Conservation (phyloP, 2,329 filamentous ascomycete species). For the Mycosphaerella sp. region DNA sequence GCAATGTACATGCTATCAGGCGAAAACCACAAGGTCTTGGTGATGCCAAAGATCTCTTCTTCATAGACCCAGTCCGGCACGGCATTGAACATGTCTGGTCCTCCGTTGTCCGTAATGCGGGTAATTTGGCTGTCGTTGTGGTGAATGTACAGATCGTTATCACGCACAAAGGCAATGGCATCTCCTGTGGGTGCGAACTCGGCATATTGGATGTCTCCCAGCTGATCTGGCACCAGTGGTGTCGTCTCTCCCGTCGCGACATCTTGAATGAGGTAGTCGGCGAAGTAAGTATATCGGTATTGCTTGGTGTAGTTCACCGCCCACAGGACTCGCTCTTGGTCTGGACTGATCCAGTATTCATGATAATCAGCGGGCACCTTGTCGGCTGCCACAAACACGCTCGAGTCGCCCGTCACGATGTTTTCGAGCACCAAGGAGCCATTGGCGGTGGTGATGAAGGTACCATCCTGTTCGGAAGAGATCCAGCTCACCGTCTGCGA, state of each 20-base stretch:
- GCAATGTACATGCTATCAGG: constrained; percentile 51
- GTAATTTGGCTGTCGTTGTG: constrained; percentile 49
- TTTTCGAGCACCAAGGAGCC: constrained; percentile 56
- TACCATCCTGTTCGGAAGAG: constrained; percentile 53
- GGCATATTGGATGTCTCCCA: constrained; percentile 61
- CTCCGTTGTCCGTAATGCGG: constrained; percentile 55
- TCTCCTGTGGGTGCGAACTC: constrained; percentile 53
- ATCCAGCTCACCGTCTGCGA: constrained; percentile 45
- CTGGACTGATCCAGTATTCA: constrained; percentile 57
- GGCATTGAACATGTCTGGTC: constrained; percentile 57
- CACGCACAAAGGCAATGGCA: constrained; percentile 60
- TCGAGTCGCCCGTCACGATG: constrained; percentile 52
- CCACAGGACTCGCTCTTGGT: constrained; percentile 54
- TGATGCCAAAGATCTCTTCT: constrained; percentile 51
- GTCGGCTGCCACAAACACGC: constrained; percentile 53
- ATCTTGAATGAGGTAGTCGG: constrained; percentile 60
- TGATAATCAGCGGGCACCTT: constrained; percentile 50
- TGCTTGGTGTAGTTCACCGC: constrained; percentile 61
- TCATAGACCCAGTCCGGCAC: constrained; percentile 61
- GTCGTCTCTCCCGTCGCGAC: constrained; percentile 50
- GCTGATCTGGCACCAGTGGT: constrained; percentile 53
- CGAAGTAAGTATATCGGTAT: constrained; percentile 62
- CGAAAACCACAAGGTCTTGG: constrained; percentile 51
- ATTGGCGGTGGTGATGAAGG: constrained; percentile 50
- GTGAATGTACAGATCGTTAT: constrained; percentile 56